Base-by-base conservation (phyloP, 1,284 basidiomycete species). In the Irpex sp. region DNA sequence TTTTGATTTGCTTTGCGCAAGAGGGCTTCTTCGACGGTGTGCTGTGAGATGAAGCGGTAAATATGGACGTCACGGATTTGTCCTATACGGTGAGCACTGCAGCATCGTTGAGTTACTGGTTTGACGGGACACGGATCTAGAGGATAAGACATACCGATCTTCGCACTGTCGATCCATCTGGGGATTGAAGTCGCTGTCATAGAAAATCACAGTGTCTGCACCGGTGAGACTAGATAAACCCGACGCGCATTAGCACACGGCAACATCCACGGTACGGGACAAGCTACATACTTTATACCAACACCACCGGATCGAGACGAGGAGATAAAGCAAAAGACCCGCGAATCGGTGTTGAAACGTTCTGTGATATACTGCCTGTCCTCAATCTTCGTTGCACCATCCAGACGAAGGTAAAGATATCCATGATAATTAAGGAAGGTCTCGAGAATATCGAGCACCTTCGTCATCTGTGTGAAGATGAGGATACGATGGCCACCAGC, bases 381-480 rank as follows among this genome's bases (percentile, higher is more conserved):
- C 75, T 98, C 96, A 63, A 98, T 95, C 77, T 95, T 96, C 55
- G 96, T 98, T 51, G 93, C 90, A 0, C 97, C 96, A 71, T 98
- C 97, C 21, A 98, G 79, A 4, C 96, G 86, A 7, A 98, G 84
- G 74, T 98, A 98, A 4, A 96, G 84, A 73, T 97, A 95, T 0
- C 96, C 97, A 70, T 96, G 94, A 67, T 94, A 89, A 70, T 92
- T 97, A 64, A 98, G 82, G 77, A 97, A 98, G 43, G 90, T 89
- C 73, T 98, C 97, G 58, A 98, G 82, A 61, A 98, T 96, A 75
- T 98, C 96, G 61, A 98, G 82, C 43, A 98, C 92, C 63, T 86
- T 84, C 21, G 96, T 98, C 96, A 98, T 98, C 72, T 98, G 96
- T 0, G 96, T 98, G 75, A 98, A 98, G 69, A 98, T 97, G 57